Evolutionary conservation across 331 rosid genomes (phyloP).

Genomic region (Malus hybrid): DNA sequence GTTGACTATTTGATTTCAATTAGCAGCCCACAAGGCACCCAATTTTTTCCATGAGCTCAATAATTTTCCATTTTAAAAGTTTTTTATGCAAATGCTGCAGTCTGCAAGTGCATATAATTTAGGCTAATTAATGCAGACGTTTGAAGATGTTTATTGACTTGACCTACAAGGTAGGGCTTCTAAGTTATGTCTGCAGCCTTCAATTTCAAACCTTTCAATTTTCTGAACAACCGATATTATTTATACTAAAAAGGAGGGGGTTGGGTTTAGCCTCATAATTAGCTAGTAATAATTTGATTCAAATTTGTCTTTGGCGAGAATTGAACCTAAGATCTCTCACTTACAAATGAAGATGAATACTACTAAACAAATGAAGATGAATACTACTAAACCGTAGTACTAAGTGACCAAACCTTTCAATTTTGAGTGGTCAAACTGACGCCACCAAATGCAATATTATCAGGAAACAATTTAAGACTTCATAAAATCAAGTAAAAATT

Average conservation of each 20-base stretch:
- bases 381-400: no score
- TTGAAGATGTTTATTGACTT: neutral
- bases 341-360: no score
- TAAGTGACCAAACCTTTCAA: no score
- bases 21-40: neutral
- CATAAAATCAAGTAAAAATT: neutral
- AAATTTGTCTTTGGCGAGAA: fast-evolving
- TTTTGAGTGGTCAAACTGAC: neutral
- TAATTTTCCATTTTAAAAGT: neutral
- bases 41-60: no score
- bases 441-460: neutral
- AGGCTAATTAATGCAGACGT: neutral
- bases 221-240: no score
- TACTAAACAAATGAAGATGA: no score
- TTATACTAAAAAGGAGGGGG: no score
- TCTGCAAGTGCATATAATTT: neutral
- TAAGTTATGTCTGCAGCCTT: neutral
- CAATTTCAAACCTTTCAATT: neutral
- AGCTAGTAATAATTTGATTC: no score
- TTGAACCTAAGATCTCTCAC: no score
- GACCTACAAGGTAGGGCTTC: neutral
- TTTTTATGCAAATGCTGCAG: neutral
- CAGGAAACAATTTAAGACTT: neutral
- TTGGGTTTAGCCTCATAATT: no score
- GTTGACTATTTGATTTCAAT: neutral